These are phyloP conservation scores for Mercurialis annua DNA, from an alignment of 345 rosid species.

Conservation along the genomic window DNA sequence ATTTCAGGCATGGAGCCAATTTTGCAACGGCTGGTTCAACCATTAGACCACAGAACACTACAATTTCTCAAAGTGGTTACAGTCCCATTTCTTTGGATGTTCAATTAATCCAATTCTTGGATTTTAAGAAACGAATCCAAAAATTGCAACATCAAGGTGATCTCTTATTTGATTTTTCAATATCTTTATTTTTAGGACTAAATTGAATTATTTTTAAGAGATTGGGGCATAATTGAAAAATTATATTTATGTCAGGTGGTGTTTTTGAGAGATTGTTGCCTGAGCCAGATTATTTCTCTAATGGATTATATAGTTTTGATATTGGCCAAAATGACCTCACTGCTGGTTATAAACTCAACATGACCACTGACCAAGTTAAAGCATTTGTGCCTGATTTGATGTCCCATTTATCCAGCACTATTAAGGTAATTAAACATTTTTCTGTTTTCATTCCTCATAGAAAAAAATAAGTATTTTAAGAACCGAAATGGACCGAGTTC, in stretches of 20 bases:
- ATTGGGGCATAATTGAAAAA: not conserved
- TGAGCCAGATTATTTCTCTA: conserved; percentile 34
- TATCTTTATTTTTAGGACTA: not conserved
- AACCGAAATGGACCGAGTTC: too few species aligned
- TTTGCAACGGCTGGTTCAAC: conserved; percentile 84
- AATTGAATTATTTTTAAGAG: not conserved
- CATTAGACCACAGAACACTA: conserved; percentile 54
- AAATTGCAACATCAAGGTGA: conserved; percentile 41
- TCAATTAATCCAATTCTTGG: conserved; percentile 55
- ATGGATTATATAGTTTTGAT: conserved; percentile 56
- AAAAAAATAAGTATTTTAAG: too few species aligned
- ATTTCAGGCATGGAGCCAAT: conserved; percentile 78
- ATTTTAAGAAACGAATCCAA: conserved; percentile 46
- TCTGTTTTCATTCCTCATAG: too few species aligned
- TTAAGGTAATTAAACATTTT: too few species aligned
- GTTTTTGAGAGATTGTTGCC: conserved; percentile 41
- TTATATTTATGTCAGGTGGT: not conserved
- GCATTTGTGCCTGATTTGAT: conserved; percentile 55
- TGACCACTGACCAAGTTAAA: conserved; percentile 56
- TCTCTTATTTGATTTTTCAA: not conserved
- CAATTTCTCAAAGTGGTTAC: conserved; percentile 51
- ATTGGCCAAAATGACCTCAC: conserved; percentile 76
- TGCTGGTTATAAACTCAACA: conserved; percentile 54
- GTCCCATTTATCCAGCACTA: conserved; percentile 20
- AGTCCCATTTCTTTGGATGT: conserved; percentile 72